Evolutionary conservation across 768 basidiomycete species (phyloP), one percentile per base, ranked within the genome.

Genomic region (Lactarius evosmus): DNA sequence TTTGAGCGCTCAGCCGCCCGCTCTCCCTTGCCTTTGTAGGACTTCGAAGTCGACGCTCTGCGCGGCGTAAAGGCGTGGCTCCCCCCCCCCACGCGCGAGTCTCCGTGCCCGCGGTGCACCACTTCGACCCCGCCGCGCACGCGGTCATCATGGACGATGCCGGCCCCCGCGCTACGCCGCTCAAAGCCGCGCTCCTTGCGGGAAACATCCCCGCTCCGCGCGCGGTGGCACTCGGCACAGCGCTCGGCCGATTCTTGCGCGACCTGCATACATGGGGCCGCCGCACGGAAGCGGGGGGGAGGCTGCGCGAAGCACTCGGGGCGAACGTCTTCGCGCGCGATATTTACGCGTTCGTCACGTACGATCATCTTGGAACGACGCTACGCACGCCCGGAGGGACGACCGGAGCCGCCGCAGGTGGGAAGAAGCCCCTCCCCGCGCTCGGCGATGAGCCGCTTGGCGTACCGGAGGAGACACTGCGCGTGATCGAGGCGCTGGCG

Each of bases 61-160:
- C 75, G 69, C 52, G 76, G 77, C 30, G 79, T 84, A 44, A 71
- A 73, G 19, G 72, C 68, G 55, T 74, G 77, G 70, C 68, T 80
- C 1, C 75, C 76, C 9, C 76, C 9, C 60, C 59, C 19, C 72
- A 76, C 29, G 73, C 79, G 3, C 56, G 81, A 19, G 77, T 84
- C 54, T 79, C 76, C 2, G 80, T 83, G 4, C 86, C 86, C 2
- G 70, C 62, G 7, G 74, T 88, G 17, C 74, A 81, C 68, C 72
- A 76, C 36, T 80, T 82, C 69, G 86, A 89, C 67, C 71, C 78
- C 44, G 74, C 73, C 29, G 76, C 71, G 11, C 75, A 81, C 64
- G 81, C 80, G 16, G 77, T 88, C 41, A 79, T 89, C 70, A 86
- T 88, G 78, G 83, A 86, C 51, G 87, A 89, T 62, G 78, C 77